Evolutionary conservation across 2,329 filamentous ascomycete species (phyloP), one percentile per base, ranked within the genome.

Genomic region (Pseudocercospora eumusae): DNA sequence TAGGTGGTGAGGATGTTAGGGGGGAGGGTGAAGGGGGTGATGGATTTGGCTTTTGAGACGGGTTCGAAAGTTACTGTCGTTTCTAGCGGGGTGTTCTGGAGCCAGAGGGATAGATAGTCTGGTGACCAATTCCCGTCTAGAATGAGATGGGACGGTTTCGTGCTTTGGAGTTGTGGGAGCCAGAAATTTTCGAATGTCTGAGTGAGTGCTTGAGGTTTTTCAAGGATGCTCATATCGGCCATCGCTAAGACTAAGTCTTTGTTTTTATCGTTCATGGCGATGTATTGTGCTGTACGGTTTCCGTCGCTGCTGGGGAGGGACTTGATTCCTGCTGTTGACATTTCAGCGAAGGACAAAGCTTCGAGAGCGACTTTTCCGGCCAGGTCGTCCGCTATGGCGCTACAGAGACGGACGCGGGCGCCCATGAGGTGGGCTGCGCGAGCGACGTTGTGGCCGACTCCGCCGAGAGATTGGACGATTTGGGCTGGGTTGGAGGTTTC

Each of bases 361-460:
- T 85, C 81, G 0, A 96, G 76, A 10, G 95, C 86, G 7, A 88
- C 88, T 40, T 84, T 84, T 15, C 93, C 95, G 60, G 90, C 89
- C 1, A 86, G 70, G 72, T 98, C 93, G 71, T 93, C 85, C 13
- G 89, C 92, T 9, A 96, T 84, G 65, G 92, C 84, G 70, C 90
- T 96, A 76, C 89, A 93, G 15, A 97, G 84, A 21, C 85, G 83
- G 7, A 95, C 89, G 13, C 79, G 77, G 40, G 82, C 85, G 44
- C 85, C 86, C 62, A 89, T 82, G 31, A 88, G 83, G 68, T 92
- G 90, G 0, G 91, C 88, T 49, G 93, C 93, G 53, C 92, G 84
- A 15, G 95, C 92, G 49, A 98, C 91, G 71, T 98, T 98, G 71
- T 92, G 88, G 6, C 91, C 95, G 7, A 98, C 95, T 6, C 95